phyloP scores from a whole-genome alignment of 2,329 filamentous ascomycete species.

The Raffaelea arxii region DNA sequence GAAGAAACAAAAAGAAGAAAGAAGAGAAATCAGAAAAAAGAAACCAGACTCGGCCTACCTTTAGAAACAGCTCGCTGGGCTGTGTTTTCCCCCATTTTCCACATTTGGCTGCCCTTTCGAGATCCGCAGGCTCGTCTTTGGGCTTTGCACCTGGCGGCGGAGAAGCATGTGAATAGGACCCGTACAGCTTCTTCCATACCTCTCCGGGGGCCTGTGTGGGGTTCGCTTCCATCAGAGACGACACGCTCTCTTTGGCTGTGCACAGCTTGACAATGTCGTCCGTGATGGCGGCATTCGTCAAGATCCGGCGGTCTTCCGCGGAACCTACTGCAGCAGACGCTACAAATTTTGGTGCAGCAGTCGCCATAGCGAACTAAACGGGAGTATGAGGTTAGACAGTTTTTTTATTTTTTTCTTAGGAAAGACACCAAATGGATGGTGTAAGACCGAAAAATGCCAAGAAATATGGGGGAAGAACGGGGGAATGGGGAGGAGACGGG shows the following conservation, averaged over 20 bases:
- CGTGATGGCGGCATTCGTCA: slow-evolving; percentile 21
- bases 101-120: slow-evolving; percentile 47
- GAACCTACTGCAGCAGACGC: too few species aligned
- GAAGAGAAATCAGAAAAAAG: neutral
- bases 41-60: slow-evolving; percentile 23
- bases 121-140: slow-evolving; percentile 25
- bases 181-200: slow-evolving; percentile 47
- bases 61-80: slow-evolving; percentile 60
- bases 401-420: too few species aligned
- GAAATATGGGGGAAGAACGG: too few species aligned
- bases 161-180: slow-evolving; percentile 10
- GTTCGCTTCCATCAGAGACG: slow-evolving; percentile 43
- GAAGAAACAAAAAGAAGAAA: neutral
- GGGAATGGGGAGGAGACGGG: too few species aligned
- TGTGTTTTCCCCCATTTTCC: slow-evolving; percentile 56
- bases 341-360: too few species aligned
- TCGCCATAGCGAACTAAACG: too few species aligned
- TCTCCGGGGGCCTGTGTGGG: slow-evolving; percentile 41
- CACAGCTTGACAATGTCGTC: slow-evolving; percentile 43
- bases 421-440: too few species aligned
- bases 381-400: too few species aligned
- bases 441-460: too few species aligned
- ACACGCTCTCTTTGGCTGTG: slow-evolving; percentile 43
- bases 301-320: neutral
- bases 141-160: slow-evolving; percentile 9